Conservation (phyloP, 345 rosid species). For the Hypericum androsaemum region DNA sequence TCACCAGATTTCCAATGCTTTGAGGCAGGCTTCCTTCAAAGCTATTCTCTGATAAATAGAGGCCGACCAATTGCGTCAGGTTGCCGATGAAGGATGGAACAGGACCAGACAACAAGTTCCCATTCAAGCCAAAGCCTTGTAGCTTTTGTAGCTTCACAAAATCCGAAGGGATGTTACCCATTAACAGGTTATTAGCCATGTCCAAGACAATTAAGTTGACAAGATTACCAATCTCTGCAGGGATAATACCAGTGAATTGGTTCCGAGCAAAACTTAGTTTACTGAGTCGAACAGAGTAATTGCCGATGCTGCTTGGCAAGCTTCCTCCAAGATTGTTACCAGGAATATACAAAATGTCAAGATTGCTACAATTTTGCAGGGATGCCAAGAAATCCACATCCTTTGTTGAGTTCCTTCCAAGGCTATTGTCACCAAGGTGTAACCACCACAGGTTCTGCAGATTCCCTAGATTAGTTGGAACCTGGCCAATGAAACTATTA, state of each 20-base stretch:
- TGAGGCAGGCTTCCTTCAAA: conserved; percentile 25
- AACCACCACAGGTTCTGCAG: conserved; percentile 13
- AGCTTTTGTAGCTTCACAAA: conserved; percentile 12
- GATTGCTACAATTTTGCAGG: conserved; percentile 18
- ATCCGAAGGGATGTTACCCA: conserved; percentile 11
- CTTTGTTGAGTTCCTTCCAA: conserved; percentile 13
- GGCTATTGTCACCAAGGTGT: conserved; percentile 17
- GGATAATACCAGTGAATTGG: conserved; percentile 12
- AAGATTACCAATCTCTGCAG: conserved; percentile 11
- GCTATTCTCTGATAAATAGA: conserved; percentile 11
- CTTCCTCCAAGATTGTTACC: conserved; percentile 16
- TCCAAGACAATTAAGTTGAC: conserved; percentile 5
- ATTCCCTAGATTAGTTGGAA: conserved; percentile 10
- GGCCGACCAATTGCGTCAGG: conserved; percentile 2
- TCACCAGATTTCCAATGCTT: conserved; percentile 17
- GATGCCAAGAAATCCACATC: conserved; percentile 18
- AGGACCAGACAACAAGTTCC: conserved; percentile 8
- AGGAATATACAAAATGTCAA: conserved; percentile 13
- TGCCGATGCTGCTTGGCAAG: conserved; percentile 16
- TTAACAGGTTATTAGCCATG: conserved; percentile 14
- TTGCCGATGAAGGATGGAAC: conserved; percentile 24
- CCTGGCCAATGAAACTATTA: conserved; percentile 12
- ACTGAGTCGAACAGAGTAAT: conserved; percentile 10
- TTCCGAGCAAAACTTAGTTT: conserved; percentile 4
- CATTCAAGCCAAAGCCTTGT: background rate